Evolutionary conservation across 169 alveolate genomes (phyloP).

Genomic region (Cryptosporidium bovis): DNA sequence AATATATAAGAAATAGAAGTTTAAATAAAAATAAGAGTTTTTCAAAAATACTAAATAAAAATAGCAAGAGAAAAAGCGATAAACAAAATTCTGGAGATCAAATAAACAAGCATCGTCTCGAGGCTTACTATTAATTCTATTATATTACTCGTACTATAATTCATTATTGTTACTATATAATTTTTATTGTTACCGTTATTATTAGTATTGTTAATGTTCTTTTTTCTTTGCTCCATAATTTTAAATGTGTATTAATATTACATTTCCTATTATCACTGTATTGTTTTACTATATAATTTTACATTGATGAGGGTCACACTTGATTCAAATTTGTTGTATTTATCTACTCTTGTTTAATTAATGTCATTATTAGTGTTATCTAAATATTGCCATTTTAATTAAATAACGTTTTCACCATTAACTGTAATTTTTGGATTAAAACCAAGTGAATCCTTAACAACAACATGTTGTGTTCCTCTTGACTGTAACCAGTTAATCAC

Average conservation of each 20-base stretch:
- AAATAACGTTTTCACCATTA: slow-evolving; percentile 58
- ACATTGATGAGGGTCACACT: too few relatives aligned
- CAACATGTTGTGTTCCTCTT: slow-evolving; percentile 63
- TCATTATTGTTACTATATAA: too few relatives aligned
- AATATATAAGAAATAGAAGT: background rate
- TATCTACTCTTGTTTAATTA: too few relatives aligned
- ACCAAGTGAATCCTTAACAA: slow-evolving; percentile 67
- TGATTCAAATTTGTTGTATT: too few relatives aligned
- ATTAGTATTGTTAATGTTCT: too few relatives aligned
- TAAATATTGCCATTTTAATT: background rate
- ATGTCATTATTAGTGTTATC: too few relatives aligned
- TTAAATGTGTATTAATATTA: too few relatives aligned
- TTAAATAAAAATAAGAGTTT: slow-evolving; percentile 2
- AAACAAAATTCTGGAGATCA: background rate
- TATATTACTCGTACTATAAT: too few relatives aligned
- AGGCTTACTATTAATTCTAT: slow-evolving; percentile 18
- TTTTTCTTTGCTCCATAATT: too few relatives aligned
- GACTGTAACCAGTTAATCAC: slow-evolving; percentile 64
- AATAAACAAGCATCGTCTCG: slow-evolving; percentile 48
- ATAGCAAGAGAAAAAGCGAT: background rate
- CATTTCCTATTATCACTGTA: too few relatives aligned
- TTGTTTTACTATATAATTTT: too few relatives aligned
- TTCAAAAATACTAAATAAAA: slow-evolving; percentile 11
- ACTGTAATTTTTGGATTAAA: slow-evolving; percentile 62
- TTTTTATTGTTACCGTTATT: too few relatives aligned